These are phyloP conservation scores for Penicillium sclerotiorum DNA, from an alignment of 2,329 filamentous ascomycete species.

Conservation along the genomic window DNA sequence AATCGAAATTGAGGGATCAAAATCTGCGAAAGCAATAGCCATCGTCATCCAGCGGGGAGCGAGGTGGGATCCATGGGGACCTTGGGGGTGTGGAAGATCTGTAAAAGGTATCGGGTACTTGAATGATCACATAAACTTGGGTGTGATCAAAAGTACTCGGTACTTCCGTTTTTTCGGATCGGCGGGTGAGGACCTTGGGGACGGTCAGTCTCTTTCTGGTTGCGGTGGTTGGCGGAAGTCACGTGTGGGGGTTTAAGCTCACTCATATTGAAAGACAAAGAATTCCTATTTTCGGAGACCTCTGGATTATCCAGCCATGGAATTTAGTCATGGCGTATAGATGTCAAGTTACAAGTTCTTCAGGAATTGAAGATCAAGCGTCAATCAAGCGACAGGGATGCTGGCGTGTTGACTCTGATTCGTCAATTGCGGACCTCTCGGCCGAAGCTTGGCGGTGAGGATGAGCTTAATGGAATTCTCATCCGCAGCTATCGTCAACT, in stretches of 20 bases:
- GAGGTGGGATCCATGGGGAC: slow-evolving; percentile 29
- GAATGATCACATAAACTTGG: rapidly evolving
- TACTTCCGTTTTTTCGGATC: slow-evolving; percentile 12
- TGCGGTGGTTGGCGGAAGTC: slow-evolving; percentile 10
- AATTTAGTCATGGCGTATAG: background rate
- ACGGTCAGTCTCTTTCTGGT: slow-evolving; percentile 22
- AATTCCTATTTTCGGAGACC: background rate
- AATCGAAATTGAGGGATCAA: slow-evolving; percentile 9
- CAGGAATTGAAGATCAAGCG: background rate
- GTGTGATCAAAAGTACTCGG: slow-evolving; percentile 9
- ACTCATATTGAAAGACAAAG: background rate
- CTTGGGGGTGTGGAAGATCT: slow-evolving; percentile 34
- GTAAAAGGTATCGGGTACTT: slow-evolving; percentile 20
- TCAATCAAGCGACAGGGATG: background rate
- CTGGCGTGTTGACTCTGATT: background rate
- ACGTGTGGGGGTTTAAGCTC: background rate
- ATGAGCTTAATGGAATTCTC: no score
- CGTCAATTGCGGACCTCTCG: no score
- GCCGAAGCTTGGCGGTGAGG: no score
- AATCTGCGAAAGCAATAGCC: slow-evolving; percentile 19
- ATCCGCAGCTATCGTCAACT: no score
- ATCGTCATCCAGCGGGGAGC: slow-evolving; percentile 5
- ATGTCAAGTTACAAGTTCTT: background rate
- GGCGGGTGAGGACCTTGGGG: slow-evolving; percentile 37
- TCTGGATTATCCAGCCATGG: no score